phyloP scores from a whole-genome alignment of 352 stramenopile species.

The Halophytophthora batemanensis region DNA sequence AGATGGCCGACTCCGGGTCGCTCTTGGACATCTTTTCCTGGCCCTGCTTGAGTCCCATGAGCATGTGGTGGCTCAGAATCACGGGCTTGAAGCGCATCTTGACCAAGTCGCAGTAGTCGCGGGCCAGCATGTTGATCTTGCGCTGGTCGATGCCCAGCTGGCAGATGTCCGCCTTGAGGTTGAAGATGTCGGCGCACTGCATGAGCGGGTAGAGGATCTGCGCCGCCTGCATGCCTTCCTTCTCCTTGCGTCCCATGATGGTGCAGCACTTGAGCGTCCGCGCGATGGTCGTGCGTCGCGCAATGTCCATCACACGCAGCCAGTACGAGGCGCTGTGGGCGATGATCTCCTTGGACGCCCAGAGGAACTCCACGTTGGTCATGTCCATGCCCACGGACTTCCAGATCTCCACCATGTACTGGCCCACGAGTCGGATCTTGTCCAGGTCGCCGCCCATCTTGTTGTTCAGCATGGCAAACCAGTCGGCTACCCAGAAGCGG shows the following conservation, averaged over 20 bases:
- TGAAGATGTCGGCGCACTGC: conserved; percentile 99
- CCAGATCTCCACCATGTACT: conserved; percentile 99
- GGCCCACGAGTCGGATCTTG: conserved; percentile 94
- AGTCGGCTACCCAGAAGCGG: conserved; percentile 99
- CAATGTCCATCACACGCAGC: conserved; percentile 94
- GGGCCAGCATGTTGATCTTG: conserved; percentile 98
- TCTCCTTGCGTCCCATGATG: conserved; percentile 97
- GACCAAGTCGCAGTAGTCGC: conserved; percentile 97
- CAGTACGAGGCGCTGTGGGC: conserved; percentile 89
- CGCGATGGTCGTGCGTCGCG: conserved; percentile 87
- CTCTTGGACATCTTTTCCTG: conserved; percentile 99
- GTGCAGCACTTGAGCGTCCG: conserved; percentile 98
- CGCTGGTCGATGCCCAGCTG: conserved; percentile 99
- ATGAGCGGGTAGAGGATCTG: conserved; percentile 98
- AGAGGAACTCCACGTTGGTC: conserved; percentile 98
- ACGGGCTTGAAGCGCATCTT: conserved; percentile 94
- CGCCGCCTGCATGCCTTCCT: conserved; percentile 88
- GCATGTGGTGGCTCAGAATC: conserved; percentile 99
- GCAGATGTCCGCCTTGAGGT: conserved; percentile 98
- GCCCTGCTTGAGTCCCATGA: conserved; percentile 97
- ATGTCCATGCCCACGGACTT: conserved; percentile 99
- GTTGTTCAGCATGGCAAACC: conserved; percentile 99
- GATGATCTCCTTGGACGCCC: conserved; percentile 96
- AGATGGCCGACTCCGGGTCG: conserved; percentile 97
- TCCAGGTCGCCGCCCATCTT: conserved; percentile 98